Conservation (phyloP, 2,329 filamentous ascomycete species). For the Didymella exigua region DNA sequence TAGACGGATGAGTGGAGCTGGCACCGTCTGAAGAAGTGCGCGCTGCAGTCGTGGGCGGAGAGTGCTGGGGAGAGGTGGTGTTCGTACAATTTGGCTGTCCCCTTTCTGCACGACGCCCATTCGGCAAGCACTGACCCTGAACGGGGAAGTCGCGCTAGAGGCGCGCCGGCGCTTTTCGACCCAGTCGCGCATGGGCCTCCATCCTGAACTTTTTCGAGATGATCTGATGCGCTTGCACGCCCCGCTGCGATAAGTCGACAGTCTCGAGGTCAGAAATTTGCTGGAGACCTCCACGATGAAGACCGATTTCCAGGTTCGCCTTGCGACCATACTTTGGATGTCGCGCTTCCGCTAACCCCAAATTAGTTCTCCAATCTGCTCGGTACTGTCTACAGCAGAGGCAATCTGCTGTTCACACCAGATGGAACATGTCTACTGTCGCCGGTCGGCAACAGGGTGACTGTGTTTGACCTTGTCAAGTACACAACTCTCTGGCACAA, state of each 20-base stretch:
- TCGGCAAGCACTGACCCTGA: conserved; percentile 48
- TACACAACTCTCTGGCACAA: conserved; percentile 52
- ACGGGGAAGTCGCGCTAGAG: conserved; percentile 43
- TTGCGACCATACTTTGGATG: conserved; percentile 29
- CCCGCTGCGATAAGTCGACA: conserved; percentile 30
- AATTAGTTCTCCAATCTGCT: conserved; percentile 95
- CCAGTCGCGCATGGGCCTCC: conserved; percentile 29
- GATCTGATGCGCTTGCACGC: conserved; percentile 26
- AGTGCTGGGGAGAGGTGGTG: conserved; percentile 18
- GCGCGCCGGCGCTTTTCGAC: conserved; percentile 24
- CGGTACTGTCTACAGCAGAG: conserved; percentile 97
- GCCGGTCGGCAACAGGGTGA: conserved; percentile 93
- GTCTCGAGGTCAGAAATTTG: background rate
- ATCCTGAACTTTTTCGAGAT: conserved; percentile 46
- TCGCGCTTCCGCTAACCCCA: conserved; percentile 31
- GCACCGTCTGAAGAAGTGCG: conserved; percentile 7
- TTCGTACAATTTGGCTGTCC: conserved; percentile 43
- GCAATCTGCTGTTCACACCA: conserved; percentile 94
- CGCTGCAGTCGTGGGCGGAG: conserved; percentile 10
- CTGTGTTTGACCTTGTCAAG: conserved; percentile 96
- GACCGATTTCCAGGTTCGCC: conserved; percentile 90
- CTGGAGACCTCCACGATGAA: conserved; percentile 71
- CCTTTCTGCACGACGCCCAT: conserved; percentile 48
- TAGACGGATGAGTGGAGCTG: background rate
- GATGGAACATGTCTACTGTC: conserved; percentile 96